These are phyloP conservation scores for Gossypium raimondii DNA, from an alignment of 345 rosid species.

Conservation along the genomic window DNA sequence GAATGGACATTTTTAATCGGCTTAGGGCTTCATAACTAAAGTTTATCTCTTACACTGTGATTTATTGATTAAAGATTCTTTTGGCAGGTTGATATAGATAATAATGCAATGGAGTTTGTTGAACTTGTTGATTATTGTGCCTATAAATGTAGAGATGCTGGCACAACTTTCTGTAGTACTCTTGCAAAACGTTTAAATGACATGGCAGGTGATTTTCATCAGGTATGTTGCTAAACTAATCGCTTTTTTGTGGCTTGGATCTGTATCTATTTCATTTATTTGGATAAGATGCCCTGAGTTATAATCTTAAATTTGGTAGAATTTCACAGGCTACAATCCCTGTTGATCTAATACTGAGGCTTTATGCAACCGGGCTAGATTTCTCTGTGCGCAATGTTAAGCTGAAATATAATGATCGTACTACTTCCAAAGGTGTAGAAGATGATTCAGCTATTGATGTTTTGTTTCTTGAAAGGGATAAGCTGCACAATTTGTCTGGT, in stretches of 20 bases:
- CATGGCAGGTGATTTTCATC: constrained; percentile 35
- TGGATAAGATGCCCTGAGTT: constrained; percentile 21
- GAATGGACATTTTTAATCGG: not conserved
- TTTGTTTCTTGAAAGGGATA: constrained; percentile 42
- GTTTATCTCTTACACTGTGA: constrained; percentile 1
- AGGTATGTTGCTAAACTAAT: constrained; percentile 46
- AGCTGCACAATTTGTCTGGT: constrained; percentile 38
- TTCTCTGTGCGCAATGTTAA: constrained; percentile 31
- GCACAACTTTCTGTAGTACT: constrained; percentile 37
- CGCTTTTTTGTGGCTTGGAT: constrained; percentile 13
- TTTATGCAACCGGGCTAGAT: constrained; percentile 64
- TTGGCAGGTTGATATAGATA: constrained; percentile 48
- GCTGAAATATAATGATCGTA: constrained; percentile 27
- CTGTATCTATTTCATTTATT: constrained; percentile 6
- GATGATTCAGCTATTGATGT: constrained; percentile 34
- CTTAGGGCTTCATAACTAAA: not conserved
- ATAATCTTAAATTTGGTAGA: constrained; percentile 19
- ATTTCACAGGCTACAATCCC: constrained; percentile 54
- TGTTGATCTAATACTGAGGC: constrained; percentile 50
- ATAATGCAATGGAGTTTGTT: constrained; percentile 40
- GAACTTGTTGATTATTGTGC: constrained; percentile 74
- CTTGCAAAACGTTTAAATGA: constrained; percentile 46
- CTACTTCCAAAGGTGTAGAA: constrained; percentile 28
- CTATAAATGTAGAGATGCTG: constrained; percentile 47
- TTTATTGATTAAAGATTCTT: not conserved